Evolutionary conservation across 441 rosid genomes (phyloP).

Genomic region (Gossypium trilobum): DNA sequence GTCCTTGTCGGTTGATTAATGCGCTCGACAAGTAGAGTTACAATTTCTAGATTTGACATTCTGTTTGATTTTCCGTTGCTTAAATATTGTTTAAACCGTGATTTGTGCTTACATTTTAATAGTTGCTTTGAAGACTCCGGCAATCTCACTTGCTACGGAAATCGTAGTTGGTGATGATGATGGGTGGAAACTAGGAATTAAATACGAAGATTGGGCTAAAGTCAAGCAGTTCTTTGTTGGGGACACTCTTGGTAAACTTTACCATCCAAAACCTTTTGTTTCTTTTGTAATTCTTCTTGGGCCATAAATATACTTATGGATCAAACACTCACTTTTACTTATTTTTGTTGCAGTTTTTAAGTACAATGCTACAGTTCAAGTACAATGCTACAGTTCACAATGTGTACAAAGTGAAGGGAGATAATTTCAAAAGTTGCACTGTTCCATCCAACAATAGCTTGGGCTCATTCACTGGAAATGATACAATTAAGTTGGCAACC

Average conservation of each 20-base stretch:
- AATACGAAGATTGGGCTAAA: conserved; percentile 30
- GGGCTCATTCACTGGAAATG: conserved; percentile 24
- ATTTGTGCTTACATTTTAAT: not conserved
- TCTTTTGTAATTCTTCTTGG: too few relatives aligned
- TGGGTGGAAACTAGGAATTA: conserved; percentile 22
- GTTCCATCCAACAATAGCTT: conserved; percentile 9
- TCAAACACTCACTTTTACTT: not conserved
- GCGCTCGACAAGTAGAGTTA: too few relatives aligned
- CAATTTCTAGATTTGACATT: too few relatives aligned
- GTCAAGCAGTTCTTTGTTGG: conserved; percentile 30
- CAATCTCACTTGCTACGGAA: conserved; percentile 26
- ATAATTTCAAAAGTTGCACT: conserved; percentile 27
- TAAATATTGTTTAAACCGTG: too few relatives aligned
- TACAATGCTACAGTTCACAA: conserved; percentile 22
- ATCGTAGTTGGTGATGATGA: conserved; percentile 23
- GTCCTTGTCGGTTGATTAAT: too few relatives aligned
- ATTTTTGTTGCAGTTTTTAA: conserved; percentile 22
- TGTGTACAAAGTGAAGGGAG: conserved; percentile 28
- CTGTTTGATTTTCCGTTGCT: too few relatives aligned
- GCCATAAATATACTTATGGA: not conserved
- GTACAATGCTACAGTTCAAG: conserved; percentile 13
- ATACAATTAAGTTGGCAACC: conserved; percentile 19
- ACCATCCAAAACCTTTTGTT: not conserved
- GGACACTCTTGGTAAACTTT: conserved; percentile 27
- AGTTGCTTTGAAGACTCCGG: conserved; percentile 21